Conservation (phyloP, 2,329 filamentous ascomycete genomes). For the Penicillium glabrum region DNA sequence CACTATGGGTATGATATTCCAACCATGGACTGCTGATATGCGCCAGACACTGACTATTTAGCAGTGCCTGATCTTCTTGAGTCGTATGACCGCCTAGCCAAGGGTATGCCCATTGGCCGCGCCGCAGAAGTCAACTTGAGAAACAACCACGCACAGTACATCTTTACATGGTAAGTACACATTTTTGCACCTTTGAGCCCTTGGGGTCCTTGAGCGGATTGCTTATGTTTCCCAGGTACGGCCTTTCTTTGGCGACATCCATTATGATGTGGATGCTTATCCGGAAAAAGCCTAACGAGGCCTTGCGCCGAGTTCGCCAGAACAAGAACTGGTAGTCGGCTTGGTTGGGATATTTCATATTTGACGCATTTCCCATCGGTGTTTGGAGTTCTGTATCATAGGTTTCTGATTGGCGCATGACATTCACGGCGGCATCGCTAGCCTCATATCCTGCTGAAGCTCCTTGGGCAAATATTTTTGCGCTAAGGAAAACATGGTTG, state of each 20-base stretch:
- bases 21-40: conserved; percentile 2
- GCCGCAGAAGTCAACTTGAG: conserved; percentile 86
- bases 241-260: conserved; percentile 76
- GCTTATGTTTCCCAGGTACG: conserved; percentile 65
- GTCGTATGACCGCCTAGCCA: conserved; percentile 71
- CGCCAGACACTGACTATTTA: conserved; percentile 13
- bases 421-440: conserved; percentile 39
- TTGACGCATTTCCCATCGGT: conserved; percentile 17
- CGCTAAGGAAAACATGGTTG: conserved; percentile 82
- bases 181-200: background rate
- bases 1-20: conserved; percentile 71
- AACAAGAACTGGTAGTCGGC: conserved; percentile 69
- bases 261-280: conserved; percentile 97
- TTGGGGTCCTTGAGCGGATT: background rate
- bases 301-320: conserved; percentile 71
- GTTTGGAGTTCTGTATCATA: conserved; percentile 32
- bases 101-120: conserved; percentile 86
- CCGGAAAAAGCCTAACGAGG: conserved; percentile 76
- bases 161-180: conserved; percentile 85
- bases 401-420: conserved; percentile 3
- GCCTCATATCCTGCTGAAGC: conserved; percentile 72
- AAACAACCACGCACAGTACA: conserved; percentile 98
- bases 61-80: conserved; percentile 76
- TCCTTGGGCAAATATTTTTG: conserved; percentile 80
- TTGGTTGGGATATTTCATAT: background rate